A percentile compares a stretch with the other conserved stretches of the same genome.
phyloP scores from a whole-genome alignment of 1,284 basidiomycete species.

The Spongiforma sp. region DNA sequence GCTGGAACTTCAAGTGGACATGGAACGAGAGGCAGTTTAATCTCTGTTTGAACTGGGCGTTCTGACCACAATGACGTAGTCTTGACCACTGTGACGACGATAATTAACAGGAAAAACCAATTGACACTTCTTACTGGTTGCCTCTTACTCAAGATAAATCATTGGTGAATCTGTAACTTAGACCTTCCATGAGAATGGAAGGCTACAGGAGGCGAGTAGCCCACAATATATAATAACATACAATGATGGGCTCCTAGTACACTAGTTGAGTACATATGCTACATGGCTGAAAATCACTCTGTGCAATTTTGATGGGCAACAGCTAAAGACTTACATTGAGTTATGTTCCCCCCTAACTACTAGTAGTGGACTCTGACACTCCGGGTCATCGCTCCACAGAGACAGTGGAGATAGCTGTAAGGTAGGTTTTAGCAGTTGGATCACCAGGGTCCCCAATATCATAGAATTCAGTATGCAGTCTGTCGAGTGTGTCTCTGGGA shows the following conservation, averaged over 20 bases:
- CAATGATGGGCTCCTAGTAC: not conserved
- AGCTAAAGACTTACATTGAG: not conserved
- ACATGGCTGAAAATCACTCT: not conserved
- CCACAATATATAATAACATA: not conserved
- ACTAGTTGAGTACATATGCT: not conserved
- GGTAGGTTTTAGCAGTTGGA: conserved; percentile 1
- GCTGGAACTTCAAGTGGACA: too few species aligned
- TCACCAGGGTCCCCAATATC: not conserved
- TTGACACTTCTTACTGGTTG: too few species aligned
- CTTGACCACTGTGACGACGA: too few species aligned
- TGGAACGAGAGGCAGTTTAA: too few species aligned
- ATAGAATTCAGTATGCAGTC: conserved; percentile 5
- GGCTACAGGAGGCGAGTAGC: not conserved
- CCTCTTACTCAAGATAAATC: not conserved
- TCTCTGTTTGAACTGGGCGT: too few species aligned
- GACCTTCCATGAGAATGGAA: not conserved
- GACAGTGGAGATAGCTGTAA: conserved; percentile 1
- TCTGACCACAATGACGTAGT: too few species aligned
- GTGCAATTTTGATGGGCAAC: not conserved
- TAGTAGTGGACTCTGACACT: not conserved
- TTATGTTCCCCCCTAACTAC: not conserved
- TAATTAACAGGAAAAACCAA: too few species aligned
- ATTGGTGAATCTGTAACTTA: not conserved
- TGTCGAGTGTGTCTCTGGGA: not conserved
- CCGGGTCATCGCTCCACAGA: not conserved